These are phyloP conservation scores for Bertia moriformis DNA, from an alignment of 2,329 filamentous ascomycete genomes.

Conservation along the genomic window DNA sequence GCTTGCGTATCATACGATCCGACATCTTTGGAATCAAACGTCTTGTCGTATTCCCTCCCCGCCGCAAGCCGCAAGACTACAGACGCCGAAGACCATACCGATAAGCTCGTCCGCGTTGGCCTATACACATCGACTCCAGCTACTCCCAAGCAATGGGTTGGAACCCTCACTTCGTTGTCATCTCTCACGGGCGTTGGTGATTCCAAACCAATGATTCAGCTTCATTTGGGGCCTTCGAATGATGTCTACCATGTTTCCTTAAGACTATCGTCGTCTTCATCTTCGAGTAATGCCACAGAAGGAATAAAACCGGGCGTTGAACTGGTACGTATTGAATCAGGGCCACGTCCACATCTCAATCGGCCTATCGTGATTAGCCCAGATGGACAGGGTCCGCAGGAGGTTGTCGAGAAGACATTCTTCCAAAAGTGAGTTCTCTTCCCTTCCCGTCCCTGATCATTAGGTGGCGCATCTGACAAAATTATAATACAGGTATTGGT, in stretches of 20 bases:
- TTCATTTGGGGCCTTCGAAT: constrained; percentile 19
- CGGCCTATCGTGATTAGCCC: constrained; percentile 19
- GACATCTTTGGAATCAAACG: neutral
- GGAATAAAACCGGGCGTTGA: constrained; percentile 10
- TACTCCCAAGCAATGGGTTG: constrained; percentile 19
- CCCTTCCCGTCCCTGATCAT: neutral
- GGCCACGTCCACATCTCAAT: constrained; percentile 20
- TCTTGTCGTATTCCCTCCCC: neutral
- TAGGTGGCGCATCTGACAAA: neutral
- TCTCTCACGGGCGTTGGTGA: constrained; percentile 11
- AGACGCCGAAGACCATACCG: neutral
- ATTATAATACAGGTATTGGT: constrained; percentile 23
- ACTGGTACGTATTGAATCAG: constrained; percentile 14
- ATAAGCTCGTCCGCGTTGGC: neutral
- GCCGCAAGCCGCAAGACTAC: neutral
- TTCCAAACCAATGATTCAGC: constrained; percentile 16
- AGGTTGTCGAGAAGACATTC: constrained; percentile 23
- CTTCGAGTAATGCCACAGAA: neutral
- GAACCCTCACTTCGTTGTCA: constrained; percentile 19
- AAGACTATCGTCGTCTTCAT: constrained; percentile 6
- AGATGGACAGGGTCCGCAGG: constrained; percentile 19
- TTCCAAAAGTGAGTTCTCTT: constrained; percentile 21
- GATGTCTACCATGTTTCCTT: constrained; percentile 23
- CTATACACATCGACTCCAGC: neutral
- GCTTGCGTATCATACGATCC: neutral